phyloP scores from a whole-genome alignment of 2,329 filamentous ascomycete species.

The Exserohilum rostratum region DNA sequence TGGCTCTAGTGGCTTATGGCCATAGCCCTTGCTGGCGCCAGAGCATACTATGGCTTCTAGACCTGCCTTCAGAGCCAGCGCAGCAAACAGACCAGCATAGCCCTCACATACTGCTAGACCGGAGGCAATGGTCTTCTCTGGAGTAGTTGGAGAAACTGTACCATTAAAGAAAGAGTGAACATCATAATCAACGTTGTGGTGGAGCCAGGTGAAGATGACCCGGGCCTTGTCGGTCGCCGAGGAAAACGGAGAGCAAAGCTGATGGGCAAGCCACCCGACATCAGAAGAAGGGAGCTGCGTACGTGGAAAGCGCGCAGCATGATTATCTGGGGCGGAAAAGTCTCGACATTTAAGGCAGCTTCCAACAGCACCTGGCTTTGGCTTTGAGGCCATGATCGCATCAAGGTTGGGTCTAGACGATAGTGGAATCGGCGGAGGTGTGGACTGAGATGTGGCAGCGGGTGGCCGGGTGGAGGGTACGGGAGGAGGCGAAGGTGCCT shows the following conservation, averaged over 20 bases:
- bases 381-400: slow-evolving; percentile 57
- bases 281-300: slow-evolving; percentile 71
- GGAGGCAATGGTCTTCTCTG: slow-evolving; percentile 73
- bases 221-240: slow-evolving; percentile 90
- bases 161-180: slow-evolving; percentile 77
- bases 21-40: slow-evolving; percentile 87
- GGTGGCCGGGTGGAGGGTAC: slow-evolving; percentile 36
- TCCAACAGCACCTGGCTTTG: slow-evolving; percentile 33
- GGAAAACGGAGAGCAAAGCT: slow-evolving; percentile 78
- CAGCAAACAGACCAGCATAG: slow-evolving; percentile 82
- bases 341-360: slow-evolving; percentile 82
- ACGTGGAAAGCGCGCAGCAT: slow-evolving; percentile 78
- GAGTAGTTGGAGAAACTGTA: slow-evolving; percentile 69
- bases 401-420: slow-evolving; percentile 64
- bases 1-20: slow-evolving; percentile 66
- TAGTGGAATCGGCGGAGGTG: slow-evolving; percentile 60
- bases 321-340: slow-evolving; percentile 79
- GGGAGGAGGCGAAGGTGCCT: slow-evolving; percentile 41
- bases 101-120: slow-evolving; percentile 91
- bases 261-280: slow-evolving; percentile 75
- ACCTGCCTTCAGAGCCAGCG: slow-evolving; percentile 78
- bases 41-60: slow-evolving; percentile 75
- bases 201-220: slow-evolving; percentile 92
- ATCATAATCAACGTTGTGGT: slow-evolving; percentile 92
- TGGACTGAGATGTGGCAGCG: slow-evolving; percentile 7